A percentile compares a stretch with the other conserved stretches of the same genome.
phyloP scores from a whole-genome alignment of 768 basidiomycete genomes.

The Sarcodon sp. region DNA sequence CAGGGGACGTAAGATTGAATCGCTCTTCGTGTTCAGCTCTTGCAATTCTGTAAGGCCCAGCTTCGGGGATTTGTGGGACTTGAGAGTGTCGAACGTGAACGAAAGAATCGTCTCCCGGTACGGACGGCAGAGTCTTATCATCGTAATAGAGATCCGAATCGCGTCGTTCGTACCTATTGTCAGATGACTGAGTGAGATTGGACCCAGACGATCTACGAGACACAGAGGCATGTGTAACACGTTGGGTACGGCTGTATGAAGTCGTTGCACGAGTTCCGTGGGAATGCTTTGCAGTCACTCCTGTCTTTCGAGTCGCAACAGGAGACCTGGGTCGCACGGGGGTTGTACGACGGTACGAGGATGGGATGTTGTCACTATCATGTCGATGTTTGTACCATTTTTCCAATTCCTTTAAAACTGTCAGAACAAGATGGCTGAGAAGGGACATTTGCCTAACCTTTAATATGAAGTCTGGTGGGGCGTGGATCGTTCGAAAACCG shows the following conservation, averaged over 20 bases:
- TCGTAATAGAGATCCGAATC: background rate
- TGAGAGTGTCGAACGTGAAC: conserved; percentile 5
- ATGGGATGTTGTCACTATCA: conserved; percentile 5
- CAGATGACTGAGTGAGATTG: background rate
- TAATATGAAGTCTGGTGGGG: conserved; percentile 59
- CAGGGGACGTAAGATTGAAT: conserved; percentile 23
- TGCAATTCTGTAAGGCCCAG: conserved; percentile 5
- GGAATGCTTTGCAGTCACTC: background rate
- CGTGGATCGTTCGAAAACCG: conserved; percentile 50
- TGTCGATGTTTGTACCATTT: conserved; percentile 53
- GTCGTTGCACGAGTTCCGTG: conserved; percentile 7
- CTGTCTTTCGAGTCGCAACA: conserved; percentile 7
- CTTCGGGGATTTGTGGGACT: conserved; percentile 2
- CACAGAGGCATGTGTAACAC: background rate
- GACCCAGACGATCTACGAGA: background rate
- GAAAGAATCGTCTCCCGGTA: background rate
- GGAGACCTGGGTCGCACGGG: conserved; percentile 12
- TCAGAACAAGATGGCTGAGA: background rate
- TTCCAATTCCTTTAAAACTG: conserved; percentile 51
- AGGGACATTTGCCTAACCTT: background rate
- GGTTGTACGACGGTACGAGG: conserved; percentile 18
- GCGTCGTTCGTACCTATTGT: background rate
- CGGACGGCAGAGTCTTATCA: background rate
- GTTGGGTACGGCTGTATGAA: background rate
- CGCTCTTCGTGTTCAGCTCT: background rate